Conservation (phyloP, 805 yeast species). For the Danielozyma ontarioensis region DNA sequence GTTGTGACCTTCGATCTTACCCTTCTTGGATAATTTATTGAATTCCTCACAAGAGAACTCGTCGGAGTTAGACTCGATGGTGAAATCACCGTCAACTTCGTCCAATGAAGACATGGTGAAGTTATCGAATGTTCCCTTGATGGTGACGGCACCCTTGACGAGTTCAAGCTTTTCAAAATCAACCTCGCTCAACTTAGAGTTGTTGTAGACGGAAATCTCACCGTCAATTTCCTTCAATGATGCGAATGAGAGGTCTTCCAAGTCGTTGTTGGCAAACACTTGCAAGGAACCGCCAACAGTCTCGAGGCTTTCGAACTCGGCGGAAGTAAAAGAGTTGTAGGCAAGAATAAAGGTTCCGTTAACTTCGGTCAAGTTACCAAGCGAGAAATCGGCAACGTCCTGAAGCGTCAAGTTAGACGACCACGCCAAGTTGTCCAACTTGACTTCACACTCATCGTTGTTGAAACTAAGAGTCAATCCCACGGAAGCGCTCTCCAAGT, state of each 20-base stretch:
- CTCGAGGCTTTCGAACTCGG: conserved; percentile 25
- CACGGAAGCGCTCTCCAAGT: conserved; percentile 28
- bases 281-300: conserved; percentile 36
- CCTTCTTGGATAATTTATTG: conserved; percentile 24
- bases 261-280: conserved; percentile 38
- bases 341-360: conserved; percentile 37
- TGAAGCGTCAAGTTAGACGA: conserved; percentile 42
- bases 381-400: conserved; percentile 30
- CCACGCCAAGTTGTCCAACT: conserved; percentile 32
- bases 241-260: conserved; percentile 23
- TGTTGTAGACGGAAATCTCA: conserved; percentile 37
- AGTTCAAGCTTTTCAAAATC: conserved; percentile 24
- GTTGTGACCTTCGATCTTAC: conserved; percentile 40
- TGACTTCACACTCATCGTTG: conserved; percentile 29
- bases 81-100: conserved; percentile 39
- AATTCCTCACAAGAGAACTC: conserved; percentile 34
- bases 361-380: conserved; percentile 28
- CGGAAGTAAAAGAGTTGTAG: conserved; percentile 33
- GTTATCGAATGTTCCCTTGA: conserved; percentile 34
- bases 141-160: conserved; percentile 37
- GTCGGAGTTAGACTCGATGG: conserved; percentile 27
- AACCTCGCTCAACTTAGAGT: conserved; percentile 31
- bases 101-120: conserved; percentile 32
- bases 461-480: conserved; percentile 37
- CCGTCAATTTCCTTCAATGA: conserved; percentile 34